Evolutionary conservation across 345 rosid species (phyloP).

Genomic region (Physaria fendleri): DNA sequence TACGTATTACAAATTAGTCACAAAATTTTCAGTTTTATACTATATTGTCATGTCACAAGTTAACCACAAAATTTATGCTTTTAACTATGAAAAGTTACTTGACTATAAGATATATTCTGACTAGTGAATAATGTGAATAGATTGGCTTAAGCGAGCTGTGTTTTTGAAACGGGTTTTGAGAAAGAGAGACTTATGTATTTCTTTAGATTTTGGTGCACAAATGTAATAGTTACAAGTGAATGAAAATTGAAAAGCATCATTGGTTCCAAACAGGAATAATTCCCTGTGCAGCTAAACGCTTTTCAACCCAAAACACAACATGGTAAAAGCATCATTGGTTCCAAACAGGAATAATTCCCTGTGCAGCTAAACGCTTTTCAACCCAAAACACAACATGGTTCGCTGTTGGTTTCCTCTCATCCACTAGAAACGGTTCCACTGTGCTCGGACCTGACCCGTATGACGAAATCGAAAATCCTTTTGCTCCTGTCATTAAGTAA

Average conservation of each 20-base stretch:
- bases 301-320: slow-evolving; percentile 87
- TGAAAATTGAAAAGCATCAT: slow-evolving; percentile 15
- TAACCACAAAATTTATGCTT: too few species aligned
- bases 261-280: slow-evolving; percentile 79
- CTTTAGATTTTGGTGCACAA: not conserved
- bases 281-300: slow-evolving; percentile 95
- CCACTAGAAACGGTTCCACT: slow-evolving; percentile 88
- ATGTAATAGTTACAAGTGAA: slow-evolving; percentile 3
- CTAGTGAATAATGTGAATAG: too few species aligned
- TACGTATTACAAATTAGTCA: too few species aligned
- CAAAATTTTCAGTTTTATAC: too few species aligned
- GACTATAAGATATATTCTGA: too few species aligned
- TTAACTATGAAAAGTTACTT: too few species aligned
- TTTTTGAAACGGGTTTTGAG: not conserved
- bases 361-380: slow-evolving; percentile 91
- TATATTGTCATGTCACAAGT: too few species aligned
- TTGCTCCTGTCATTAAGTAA: slow-evolving; percentile 49
- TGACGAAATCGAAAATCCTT: slow-evolving; percentile 76
- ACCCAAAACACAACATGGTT: slow-evolving; percentile 85
- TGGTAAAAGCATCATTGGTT: slow-evolving; percentile 41
- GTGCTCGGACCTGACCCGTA: slow-evolving; percentile 73
- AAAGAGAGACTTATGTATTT: not conserved
- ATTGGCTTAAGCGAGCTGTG: too few species aligned
- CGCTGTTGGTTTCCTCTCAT: slow-evolving; percentile 80
- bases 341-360: slow-evolving; percentile 90